Conservation (phyloP, 257 asterid species). For the Linaria vulgaris region DNA sequence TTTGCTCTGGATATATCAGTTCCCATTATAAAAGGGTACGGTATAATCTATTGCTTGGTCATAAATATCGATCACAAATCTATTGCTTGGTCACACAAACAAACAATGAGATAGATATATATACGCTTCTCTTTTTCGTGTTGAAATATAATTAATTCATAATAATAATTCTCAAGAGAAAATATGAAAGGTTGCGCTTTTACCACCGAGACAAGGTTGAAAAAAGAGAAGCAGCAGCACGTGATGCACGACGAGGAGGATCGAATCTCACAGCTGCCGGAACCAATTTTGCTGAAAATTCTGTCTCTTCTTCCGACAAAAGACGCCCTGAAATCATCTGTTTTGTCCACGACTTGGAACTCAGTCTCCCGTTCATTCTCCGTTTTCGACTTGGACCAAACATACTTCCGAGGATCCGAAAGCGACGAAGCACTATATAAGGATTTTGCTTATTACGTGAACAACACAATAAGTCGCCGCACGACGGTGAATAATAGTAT, state of each 20-base stretch:
- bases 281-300: slow-evolving; percentile 13
- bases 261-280: slow-evolving; percentile 15
- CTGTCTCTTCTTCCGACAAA: slow-evolving; percentile 12
- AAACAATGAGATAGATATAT: too few species aligned
- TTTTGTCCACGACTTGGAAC: slow-evolving; percentile 20
- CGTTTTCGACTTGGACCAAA: slow-evolving; percentile 4
- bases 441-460: slow-evolving; percentile 7
- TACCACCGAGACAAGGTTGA: too few species aligned
- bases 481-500: background rate
- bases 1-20: too few species aligned
- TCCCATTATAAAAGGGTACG: too few species aligned
- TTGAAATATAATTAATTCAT: too few species aligned
- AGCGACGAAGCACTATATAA: background rate
- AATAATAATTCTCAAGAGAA: too few species aligned
- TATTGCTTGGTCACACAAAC: too few species aligned
- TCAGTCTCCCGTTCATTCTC: slow-evolving; percentile 10
- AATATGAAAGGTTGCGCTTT: too few species aligned
- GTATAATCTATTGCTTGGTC: too few species aligned
- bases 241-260: background rate
- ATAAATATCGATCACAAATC: too few species aligned
- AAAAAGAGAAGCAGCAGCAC: too few species aligned
- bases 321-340: background rate
- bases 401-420: background rate
- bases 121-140: too few species aligned
- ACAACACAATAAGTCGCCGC: background rate